Base-by-base conservation (phyloP, 306 rosid species). In the Senna tora region DNA sequence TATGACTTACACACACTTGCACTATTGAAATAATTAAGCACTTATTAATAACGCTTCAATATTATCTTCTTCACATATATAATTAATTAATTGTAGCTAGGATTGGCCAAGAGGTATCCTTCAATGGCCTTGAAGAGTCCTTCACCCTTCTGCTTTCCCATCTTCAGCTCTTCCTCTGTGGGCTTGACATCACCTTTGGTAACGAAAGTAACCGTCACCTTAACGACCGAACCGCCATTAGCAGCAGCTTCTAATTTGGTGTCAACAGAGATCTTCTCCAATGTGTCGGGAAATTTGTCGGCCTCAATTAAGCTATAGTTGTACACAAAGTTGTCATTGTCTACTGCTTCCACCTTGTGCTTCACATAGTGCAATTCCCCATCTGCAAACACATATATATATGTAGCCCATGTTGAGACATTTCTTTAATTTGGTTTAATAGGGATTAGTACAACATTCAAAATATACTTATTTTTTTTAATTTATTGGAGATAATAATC, bases 111-210 rank as follows among this genome's bases (percentile, higher is more conserved):
- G 39, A 36, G 39, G 8, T 36, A 7, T 1, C 7, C 66, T 36
- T 53, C 59, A 54, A 75, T 32, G 17, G 72, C 72, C 47, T 75
- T 54, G 57, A 75, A 65, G 4, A 66, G 15, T 20, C 56, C 65
- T 0, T 25, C 49, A 2, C 64, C 49, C 49, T 59, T 69, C 38
- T 69, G 42, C 66, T 77, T 60, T 6, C 76, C 63, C 21, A 15
- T 33, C 71, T 73, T 73, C 3, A 62, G 19, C 6, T 73, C 47
- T 53, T 83, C 84, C 16, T 63, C 80, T 12, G 0, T 66, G 9
- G 56, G 20, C 5, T 46, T 19, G 0, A 4, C 28, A 12, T 36
- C 28, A 6, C 45, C 33, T 32, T 68, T 67, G 6, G 75, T 38
- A 16, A 61, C 42, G 46, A 50, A 52, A 5, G 38, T 22, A 16